These are phyloP conservation scores for Phytophthora crassamura DNA, from an alignment of 352 stramenopile genomes.

Conservation along the genomic window DNA sequence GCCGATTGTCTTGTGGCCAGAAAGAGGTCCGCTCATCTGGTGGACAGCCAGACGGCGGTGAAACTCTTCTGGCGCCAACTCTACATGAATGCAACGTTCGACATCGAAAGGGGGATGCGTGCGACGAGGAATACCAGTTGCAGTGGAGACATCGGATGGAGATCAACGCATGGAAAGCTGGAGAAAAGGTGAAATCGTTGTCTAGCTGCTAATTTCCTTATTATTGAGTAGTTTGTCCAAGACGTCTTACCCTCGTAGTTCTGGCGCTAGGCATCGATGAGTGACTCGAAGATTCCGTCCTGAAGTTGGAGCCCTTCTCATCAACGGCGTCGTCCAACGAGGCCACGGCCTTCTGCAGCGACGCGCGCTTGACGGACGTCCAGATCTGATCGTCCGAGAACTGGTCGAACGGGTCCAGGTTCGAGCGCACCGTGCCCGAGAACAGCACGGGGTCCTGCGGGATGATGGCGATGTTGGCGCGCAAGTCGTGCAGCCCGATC, in stretches of 20 bases:
- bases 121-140: too few species aligned
- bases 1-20: constrained; percentile 16
- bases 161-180: too few species aligned
- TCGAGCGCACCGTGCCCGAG: constrained; percentile 87
- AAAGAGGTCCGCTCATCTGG: not conserved
- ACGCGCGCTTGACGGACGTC: constrained; percentile 81
- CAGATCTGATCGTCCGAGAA: constrained; percentile 87
- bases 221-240: too few species aligned
- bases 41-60: not conserved
- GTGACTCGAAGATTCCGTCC: constrained; percentile 70
- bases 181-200: too few species aligned
- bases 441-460: constrained; percentile 96
- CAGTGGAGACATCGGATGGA: too few species aligned
- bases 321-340: constrained; percentile 49
- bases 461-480: constrained; percentile 81
- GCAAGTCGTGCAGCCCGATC: constrained; percentile 56
- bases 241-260: too few species aligned
- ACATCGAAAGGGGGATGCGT: too few species aligned
- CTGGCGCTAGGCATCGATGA: constrained; percentile 74
- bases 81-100: too few species aligned
- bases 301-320: constrained; percentile 95
- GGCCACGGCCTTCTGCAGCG: constrained; percentile 60
- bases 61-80: too few species aligned
- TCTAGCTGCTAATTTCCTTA: too few species aligned
- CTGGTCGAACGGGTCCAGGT: constrained; percentile 91